Evolutionary conservation across 768 basidiomycete species (phyloP), one percentile per base, ranked within the genome.

Genomic region (Russula abietina): DNA sequence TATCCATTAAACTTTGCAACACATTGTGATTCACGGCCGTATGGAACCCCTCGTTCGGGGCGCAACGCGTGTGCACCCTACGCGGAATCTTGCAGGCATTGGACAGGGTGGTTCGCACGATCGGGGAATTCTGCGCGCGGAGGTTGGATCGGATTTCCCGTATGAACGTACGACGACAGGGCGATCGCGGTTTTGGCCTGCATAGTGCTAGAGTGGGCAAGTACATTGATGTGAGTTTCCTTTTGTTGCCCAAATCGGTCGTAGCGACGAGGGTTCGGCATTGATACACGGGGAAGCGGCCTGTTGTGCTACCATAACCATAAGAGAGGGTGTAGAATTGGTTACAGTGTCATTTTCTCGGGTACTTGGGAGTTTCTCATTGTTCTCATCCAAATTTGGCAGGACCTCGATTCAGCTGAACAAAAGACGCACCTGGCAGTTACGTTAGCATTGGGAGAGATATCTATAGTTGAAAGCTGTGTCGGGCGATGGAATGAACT

Each of bases 191-290:
- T 11, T 57, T 55, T 50, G 62, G 53, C 38, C 4, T 54, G 39
- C 54, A 65, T 43, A 66, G 62, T 51, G 55, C 58, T 17, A 36
- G 45, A 43, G 54, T 66, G 36, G 63, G 63, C 55, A 59, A 60
- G 30, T 66, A 57, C 38, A 56, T 56, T 57, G 65, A 66, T 60
- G 65, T 66, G 62, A 66, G 65, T 66, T 9, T 55, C 28, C 63
- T 55, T 60, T 60, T 59, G 59, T 60, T 51, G 58, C 54, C 63
- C 36, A 57, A 59, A 63, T 39, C 39, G 57, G 62, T 12, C 36
- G 45, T 59, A 41, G 62, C 62, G 57, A 59, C 43, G 57, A 54
- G 43, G 22, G 45, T 48, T 59, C 51, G 43, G 54, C 17, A 32
- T 51, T n/a, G 54, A 19, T 55, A 53, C 19, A 49, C 26, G 52